Conservation (phyloP, 2,329 filamentous ascomycete species). For the Arthrinium puccinioides region DNA sequence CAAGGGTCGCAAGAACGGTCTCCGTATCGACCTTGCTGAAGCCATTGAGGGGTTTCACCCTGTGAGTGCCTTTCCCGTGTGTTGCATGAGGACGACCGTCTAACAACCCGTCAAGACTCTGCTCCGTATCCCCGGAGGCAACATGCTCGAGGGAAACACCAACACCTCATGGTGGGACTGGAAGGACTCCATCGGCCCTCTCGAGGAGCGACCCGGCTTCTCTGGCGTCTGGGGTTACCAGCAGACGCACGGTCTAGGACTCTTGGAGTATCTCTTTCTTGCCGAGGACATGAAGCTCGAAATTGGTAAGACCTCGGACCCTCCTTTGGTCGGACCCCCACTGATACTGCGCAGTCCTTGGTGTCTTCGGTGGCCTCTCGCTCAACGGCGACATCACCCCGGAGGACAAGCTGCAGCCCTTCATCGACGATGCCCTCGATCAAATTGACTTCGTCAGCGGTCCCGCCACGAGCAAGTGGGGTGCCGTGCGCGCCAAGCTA, state of each 20-base stretch:
- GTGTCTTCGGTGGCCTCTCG: constrained; percentile 49
- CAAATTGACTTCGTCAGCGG: constrained; percentile 58
- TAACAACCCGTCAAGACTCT: constrained; percentile 37
- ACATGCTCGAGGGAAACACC: constrained; percentile 47
- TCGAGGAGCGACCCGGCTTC: constrained; percentile 47
- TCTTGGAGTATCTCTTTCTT: constrained; percentile 56
- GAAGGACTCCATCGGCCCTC: constrained; percentile 46
- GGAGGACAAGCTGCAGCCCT: constrained; percentile 42
- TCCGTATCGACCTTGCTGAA: constrained; percentile 47
- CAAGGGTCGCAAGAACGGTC: constrained; percentile 49
- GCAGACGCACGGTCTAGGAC: constrained; percentile 54
- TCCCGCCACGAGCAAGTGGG: constrained; percentile 44
- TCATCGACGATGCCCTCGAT: constrained; percentile 53
- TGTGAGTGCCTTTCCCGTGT: constrained; percentile 27
- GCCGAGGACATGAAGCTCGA: constrained; percentile 53
- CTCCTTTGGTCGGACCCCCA: not conserved
- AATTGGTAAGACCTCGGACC: constrained; percentile 26
- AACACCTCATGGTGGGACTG: constrained; percentile 40
- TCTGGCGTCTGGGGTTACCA: constrained; percentile 52
- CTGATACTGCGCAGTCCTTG: constrained; percentile 33
- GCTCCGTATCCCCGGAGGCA: constrained; percentile 59
- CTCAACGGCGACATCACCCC: constrained; percentile 46
- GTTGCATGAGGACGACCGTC: no score
- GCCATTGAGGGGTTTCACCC: constrained; percentile 44
- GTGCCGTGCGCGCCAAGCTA: constrained; percentile 47